Percentiles rank a stretch among this genome's conserved stretches.
Evolutionary conservation across 805 yeast species (phyloP).

Genomic region (Maudiozyma pseudohumilis): DNA sequence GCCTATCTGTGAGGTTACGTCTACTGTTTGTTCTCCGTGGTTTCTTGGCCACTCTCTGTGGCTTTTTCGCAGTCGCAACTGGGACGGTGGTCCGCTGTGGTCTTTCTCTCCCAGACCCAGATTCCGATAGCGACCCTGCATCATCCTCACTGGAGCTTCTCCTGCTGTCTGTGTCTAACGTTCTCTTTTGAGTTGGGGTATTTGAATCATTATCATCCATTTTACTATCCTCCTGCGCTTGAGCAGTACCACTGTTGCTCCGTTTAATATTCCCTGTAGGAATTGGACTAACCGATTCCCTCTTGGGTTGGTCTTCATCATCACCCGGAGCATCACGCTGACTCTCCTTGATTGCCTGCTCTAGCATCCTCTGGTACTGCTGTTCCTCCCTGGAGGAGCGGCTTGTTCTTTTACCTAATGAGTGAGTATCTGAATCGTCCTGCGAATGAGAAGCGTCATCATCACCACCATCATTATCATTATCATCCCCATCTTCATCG

Average conservation of each 20-base stretch:
- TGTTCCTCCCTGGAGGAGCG: slow-evolving; percentile 34
- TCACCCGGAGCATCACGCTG: neutral
- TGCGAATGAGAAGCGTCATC: neutral
- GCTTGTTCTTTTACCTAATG: slow-evolving; percentile 29
- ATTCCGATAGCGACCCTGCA: too few relatives aligned
- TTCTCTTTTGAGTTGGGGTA: too few relatives aligned
- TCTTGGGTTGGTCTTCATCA: too few relatives aligned
- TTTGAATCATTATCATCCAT: neutral
- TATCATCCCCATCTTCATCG: slow-evolving; percentile 12
- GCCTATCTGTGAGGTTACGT: slow-evolving; percentile 9
- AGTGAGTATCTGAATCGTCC: neutral
- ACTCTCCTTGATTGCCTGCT: slow-evolving; percentile 34
- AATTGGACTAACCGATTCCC: too few relatives aligned
- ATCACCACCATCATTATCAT: neutral
- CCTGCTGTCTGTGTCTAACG: too few relatives aligned
- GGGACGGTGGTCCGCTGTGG: neutral
- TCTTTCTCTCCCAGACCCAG: too few relatives aligned
- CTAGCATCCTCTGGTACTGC: slow-evolving; percentile 34
- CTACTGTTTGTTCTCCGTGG: slow-evolving; percentile 1
- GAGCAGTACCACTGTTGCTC: too few relatives aligned
- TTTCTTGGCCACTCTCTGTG: neutral
- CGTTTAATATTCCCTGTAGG: too few relatives aligned
- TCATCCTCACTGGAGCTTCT: too few relatives aligned
- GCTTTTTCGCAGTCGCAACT: neutral
- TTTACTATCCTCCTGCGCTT: too few relatives aligned